These are phyloP conservation scores for Cryptosporidium muris DNA, from an alignment of 169 alveolate species.

Conservation along the genomic window DNA sequence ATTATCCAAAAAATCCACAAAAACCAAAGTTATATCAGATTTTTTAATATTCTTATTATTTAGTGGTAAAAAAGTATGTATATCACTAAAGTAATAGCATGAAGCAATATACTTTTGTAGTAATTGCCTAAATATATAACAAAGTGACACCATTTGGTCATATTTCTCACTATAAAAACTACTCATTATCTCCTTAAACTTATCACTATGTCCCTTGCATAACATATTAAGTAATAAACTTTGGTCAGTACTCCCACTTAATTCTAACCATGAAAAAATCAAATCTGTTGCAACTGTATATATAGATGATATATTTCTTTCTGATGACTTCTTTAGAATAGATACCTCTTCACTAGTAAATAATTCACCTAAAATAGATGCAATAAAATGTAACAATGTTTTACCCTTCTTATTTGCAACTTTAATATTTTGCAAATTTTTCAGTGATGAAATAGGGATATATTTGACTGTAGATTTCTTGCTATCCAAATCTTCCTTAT, in stretches of 20 bases:
- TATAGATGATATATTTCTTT: conserved; percentile 22
- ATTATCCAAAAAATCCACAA: conserved; percentile 28
- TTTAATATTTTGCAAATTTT: conserved; percentile 34
- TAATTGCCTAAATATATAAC: conserved; percentile 10
- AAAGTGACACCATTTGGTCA: conserved; percentile 23
- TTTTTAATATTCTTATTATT: not conserved
- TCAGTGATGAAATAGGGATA: conserved; percentile 58
- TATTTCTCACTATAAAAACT: conserved; percentile 37
- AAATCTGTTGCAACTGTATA: conserved; percentile 55
- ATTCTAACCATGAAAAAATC: conserved; percentile 57
- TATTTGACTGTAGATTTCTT: not conserved
- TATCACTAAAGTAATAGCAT: conserved; percentile 59
- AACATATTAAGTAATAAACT: not conserved
- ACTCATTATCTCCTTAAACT: conserved; percentile 32
- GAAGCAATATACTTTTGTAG: conserved; percentile 49
- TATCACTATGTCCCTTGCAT: not conserved
- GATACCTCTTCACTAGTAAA: conserved; percentile 41
- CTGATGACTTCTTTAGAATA: conserved; percentile 49
- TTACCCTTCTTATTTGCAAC: conserved; percentile 53
- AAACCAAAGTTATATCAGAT: not conserved
- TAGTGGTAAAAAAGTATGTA: conserved; percentile 36
- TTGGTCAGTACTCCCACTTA: conserved; percentile 15
- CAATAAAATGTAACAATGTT: conserved; percentile 31
- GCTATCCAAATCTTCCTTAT: not conserved
- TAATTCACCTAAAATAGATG: conserved; percentile 56